Base-by-base conservation (phyloP, 805 yeast species). In the Hermanozyma aechmeae region DNA sequence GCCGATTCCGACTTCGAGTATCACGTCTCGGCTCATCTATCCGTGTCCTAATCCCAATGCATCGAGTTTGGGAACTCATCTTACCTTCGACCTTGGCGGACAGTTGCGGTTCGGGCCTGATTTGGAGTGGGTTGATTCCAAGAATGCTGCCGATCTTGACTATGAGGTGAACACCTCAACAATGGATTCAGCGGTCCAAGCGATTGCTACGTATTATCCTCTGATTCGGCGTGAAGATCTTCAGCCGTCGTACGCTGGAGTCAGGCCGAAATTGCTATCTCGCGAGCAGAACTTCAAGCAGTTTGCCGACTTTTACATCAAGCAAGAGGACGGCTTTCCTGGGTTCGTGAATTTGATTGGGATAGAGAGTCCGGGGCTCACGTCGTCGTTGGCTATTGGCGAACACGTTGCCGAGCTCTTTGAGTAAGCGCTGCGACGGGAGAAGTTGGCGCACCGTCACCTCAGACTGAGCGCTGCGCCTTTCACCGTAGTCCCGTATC, bases 301-400 rank as follows among this genome's bases (percentile, higher is more conserved):
- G 15, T 81, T 82, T 51, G 73, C 74, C 25, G 96, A 87, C 47
- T 86, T 85, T 48, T 56, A 75, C 14, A 80, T 86, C 18, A 53
- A 72, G 30, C 73, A 79, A 43, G 46, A 42, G 19, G 68, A 64
- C 1, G 86, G 77, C 0, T 74, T 67, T 42, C 78, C 77, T 2
- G 95, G 95, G 2, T 86, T 84, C 44, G 68, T 85, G 16, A 86
- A 83, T 40, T 58, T 83, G 30, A 45, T 85, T 24, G 93, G 89
- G 1, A 85, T 86, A 10, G 96, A 86, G 49, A 79, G 92, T 44
- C 96, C 96, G 0, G 96, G 96, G 0, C 60, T 86, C 33, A 86
- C 96, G 2, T 56, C 92, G 0, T 62, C 86, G 3, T 60, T 83
- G 75, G 94, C 89, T 0, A 84, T 86, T 33, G 95, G 76, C 0